A percentile compares a stretch with the other conserved stretches of the same genome.
Evolutionary conservation across 1,139 yeast species (phyloP).

Genomic region (Geotrichum bryndzae): DNA sequence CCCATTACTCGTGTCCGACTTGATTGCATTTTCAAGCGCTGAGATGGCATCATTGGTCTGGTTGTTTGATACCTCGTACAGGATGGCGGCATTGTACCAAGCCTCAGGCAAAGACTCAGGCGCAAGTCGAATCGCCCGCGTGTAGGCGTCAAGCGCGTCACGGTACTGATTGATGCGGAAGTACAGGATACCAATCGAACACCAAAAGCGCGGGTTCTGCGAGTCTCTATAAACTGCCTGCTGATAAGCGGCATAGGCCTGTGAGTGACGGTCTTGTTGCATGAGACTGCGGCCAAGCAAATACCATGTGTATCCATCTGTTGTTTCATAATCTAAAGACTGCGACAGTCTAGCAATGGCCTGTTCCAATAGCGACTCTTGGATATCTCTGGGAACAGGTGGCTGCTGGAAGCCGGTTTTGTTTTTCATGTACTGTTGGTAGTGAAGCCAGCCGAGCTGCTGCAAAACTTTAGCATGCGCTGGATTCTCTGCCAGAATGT

Average conservation of each 20-base stretch:
- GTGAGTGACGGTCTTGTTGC: constrained; percentile 90
- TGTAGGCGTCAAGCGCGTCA: constrained; percentile 95
- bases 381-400: neutral
- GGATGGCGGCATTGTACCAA: constrained; percentile 96
- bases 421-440: constrained; percentile 46
- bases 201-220: constrained; percentile 97
- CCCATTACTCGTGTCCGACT: constrained; percentile 63
- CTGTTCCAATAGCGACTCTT: constrained; percentile 43
- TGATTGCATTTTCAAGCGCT: constrained; percentile 93
- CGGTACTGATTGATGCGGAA: constrained; percentile 92
- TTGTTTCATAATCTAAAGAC: constrained; percentile 79
- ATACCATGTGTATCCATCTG: constrained; percentile 97
- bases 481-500: constrained; percentile 82
- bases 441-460: constrained; percentile 91
- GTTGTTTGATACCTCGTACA: constrained; percentile 94
- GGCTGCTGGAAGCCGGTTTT: neutral
- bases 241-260: constrained; percentile 96
- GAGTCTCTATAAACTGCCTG: constrained; percentile 97
- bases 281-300: constrained; percentile 92
- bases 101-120: constrained; percentile 88
- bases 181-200: constrained; percentile 94
- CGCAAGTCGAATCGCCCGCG: constrained; percentile 88
- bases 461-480: constrained; percentile 93
- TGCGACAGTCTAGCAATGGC: constrained; percentile 79
- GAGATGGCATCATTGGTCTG: constrained; percentile 92